A percentile compares a stretch with the other conserved stretches of the same genome.
These are phyloP conservation scores for Syncephalastrum racemosum DNA, from an alignment of 371 early-diverging fungal species.

Conservation along the genomic window DNA sequence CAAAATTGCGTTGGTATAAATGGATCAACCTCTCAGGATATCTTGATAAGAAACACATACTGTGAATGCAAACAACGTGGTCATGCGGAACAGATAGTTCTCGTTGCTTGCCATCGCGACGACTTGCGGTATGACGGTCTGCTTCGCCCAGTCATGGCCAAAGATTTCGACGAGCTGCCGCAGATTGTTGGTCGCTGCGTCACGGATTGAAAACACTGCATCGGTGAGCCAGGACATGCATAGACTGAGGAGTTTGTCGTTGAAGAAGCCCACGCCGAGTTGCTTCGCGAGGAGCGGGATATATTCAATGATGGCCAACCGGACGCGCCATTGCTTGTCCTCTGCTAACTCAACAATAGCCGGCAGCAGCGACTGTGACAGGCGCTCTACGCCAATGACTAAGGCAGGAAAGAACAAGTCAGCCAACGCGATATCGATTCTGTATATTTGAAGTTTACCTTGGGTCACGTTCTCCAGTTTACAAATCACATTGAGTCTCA, in stretches of 20 bases:
- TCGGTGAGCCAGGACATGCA: slow-evolving; percentile 98
- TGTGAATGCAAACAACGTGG: slow-evolving; percentile 93
- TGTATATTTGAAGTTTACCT: slow-evolving; percentile 47
- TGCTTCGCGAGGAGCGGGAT: slow-evolving; percentile 95
- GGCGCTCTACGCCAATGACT: slow-evolving; percentile 96
- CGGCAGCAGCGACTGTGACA: slow-evolving; percentile 95
- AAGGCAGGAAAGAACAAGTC: not conserved
- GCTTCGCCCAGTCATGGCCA: slow-evolving; percentile 98
- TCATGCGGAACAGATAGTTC: slow-evolving; percentile 96
- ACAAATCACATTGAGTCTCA: slow-evolving; percentile 96
- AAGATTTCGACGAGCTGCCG: slow-evolving; percentile 93
- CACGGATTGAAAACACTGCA: slow-evolving; percentile 94
- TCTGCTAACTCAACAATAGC: slow-evolving; percentile 98
- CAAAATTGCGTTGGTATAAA: not conserved
- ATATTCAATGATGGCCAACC: slow-evolving; percentile 97
- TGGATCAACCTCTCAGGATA: not conserved
- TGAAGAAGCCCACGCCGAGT: slow-evolving; percentile 94
- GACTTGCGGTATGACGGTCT: slow-evolving; percentile 92
- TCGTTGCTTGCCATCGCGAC: slow-evolving; percentile 83
- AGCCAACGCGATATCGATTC: too few relatives aligned
- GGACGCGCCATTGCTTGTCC: slow-evolving; percentile 99
- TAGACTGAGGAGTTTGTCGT: slow-evolving; percentile 89
- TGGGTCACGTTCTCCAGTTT: slow-evolving; percentile 93
- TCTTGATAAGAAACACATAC: slow-evolving; percentile 45
- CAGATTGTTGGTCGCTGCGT: slow-evolving; percentile 93